These are phyloP conservation scores for Sapria himalayana DNA, from an alignment of 345 rosid genomes.

Conservation along the genomic window DNA sequence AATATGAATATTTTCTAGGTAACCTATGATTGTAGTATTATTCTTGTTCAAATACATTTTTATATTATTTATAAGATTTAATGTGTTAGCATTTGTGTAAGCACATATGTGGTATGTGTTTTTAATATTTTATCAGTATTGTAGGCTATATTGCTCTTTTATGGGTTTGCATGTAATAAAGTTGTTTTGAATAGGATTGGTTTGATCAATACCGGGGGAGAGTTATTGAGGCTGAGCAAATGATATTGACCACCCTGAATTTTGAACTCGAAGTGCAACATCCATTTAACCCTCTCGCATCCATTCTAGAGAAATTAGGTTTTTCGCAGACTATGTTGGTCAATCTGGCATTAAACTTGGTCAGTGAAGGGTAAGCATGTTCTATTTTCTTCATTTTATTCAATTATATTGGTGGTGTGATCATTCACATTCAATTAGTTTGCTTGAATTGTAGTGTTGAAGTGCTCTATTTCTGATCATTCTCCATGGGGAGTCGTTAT, in stretches of 20 bases:
- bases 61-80: no score
- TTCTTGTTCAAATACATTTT: no score
- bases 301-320: conserved; percentile 44
- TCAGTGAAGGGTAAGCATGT: conserved; percentile 59
- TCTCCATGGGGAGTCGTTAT: conserved; percentile 15
- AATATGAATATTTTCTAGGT: no score
- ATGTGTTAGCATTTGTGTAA: no score
- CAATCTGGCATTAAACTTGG: conserved; percentile 50
- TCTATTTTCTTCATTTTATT: conserved; percentile 1
- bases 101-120: no score
- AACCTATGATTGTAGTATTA: no score
- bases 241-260: conserved; percentile 49
- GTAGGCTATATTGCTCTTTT: no score
- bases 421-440: no score
- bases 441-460: no score
- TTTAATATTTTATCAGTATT: no score
- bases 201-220: conserved; percentile 59
- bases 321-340: conserved; percentile 44
- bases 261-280: conserved; percentile 66
- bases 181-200: conserved; percentile 45
- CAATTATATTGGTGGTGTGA: not conserved
- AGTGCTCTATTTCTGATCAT: conserved; percentile 9
- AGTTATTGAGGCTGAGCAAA: conserved; percentile 52
- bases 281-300: conserved; percentile 47
- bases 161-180: no score